A percentile compares a stretch with the other conserved stretches of the same genome.
Conservation (phyloP, 495 filamentous ascomycete species). For the Staphylotrichum longicolle region DNA sequence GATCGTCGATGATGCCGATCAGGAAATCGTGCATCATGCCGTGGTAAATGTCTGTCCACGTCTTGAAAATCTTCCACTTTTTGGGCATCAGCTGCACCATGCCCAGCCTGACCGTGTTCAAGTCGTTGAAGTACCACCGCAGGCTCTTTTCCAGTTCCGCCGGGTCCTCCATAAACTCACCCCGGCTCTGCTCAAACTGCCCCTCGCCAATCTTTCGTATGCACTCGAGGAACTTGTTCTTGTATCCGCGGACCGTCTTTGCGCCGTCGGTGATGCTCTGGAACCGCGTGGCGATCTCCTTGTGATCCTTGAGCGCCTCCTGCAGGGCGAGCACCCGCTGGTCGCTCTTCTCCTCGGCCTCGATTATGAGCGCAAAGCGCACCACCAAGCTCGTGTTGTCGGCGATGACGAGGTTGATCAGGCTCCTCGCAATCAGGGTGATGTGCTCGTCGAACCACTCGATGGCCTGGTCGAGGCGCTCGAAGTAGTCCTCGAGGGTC, state of each 20-base stretch:
- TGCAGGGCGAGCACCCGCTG: slow-evolving; percentile 85
- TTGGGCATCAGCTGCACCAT: slow-evolving; percentile 89
- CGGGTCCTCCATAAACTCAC: slow-evolving; percentile 77
- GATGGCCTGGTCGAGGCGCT: slow-evolving; percentile 79
- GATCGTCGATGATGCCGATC: slow-evolving; percentile 73
- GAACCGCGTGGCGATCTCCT: slow-evolving; percentile 87
- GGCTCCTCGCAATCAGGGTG: slow-evolving; percentile 78
- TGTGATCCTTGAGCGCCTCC: slow-evolving; percentile 90
- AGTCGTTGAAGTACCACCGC: slow-evolving; percentile 96
- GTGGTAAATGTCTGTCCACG: slow-evolving; percentile 87
- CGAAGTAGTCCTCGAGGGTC: slow-evolving; percentile 85
- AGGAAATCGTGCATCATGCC: slow-evolving; percentile 92
- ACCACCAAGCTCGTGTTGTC: slow-evolving; percentile 89
- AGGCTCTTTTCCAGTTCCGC: slow-evolving; percentile 79
- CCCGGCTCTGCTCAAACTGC: slow-evolving; percentile 70
- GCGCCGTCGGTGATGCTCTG: slow-evolving; percentile 91
- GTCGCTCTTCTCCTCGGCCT: slow-evolving; percentile 95
- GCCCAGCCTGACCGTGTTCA: slow-evolving; percentile 85
- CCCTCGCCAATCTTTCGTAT: slow-evolving; percentile 69
- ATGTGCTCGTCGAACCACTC: slow-evolving; percentile 96
- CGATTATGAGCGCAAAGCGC: slow-evolving; percentile 82
- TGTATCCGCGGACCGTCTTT: slow-evolving; percentile 91
- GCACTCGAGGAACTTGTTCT: slow-evolving; percentile 84
- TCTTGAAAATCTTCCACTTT: slow-evolving; percentile 95
- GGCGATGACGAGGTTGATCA: slow-evolving; percentile 78